These are phyloP conservation scores for Diaporthe aspalathi DNA, from an alignment of 2,329 filamentous ascomycete genomes.

Conservation along the genomic window DNA sequence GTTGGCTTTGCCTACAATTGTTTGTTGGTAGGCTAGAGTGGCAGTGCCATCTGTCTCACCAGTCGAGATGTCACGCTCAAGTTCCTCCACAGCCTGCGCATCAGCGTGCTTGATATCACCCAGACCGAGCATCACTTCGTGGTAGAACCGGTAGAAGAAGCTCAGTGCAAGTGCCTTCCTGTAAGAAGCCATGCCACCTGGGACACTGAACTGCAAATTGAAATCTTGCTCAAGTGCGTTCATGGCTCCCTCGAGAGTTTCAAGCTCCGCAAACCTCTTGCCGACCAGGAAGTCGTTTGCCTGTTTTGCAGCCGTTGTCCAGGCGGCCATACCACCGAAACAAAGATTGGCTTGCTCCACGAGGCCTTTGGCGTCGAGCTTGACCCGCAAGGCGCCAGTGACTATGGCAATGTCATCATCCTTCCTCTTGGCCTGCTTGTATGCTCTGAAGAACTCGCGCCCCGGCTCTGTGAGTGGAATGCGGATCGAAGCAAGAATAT, in stretches of 20 bases:
- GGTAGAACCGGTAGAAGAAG: conserved; percentile 98
- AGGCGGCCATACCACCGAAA: conserved; percentile 95
- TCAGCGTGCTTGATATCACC: conserved; percentile 65
- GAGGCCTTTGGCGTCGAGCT: conserved; percentile 73
- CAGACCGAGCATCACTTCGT: conserved; percentile 80
- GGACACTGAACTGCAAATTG: conserved; percentile 87
- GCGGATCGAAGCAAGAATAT: conserved; percentile 86
- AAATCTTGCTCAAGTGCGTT: conserved; percentile 90
- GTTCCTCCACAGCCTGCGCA: conserved; percentile 81
- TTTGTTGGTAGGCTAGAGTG: conserved; percentile 81
- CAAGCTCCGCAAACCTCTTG: conserved; percentile 81
- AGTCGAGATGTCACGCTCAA: conserved; percentile 84
- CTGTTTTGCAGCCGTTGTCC: conserved; percentile 86
- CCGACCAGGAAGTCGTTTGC: conserved; percentile 80
- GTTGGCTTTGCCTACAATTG: conserved; percentile 85
- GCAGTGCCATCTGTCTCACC: conserved; percentile 83
- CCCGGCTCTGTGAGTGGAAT: conserved; percentile 81
- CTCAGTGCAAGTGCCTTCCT: conserved; percentile 88
- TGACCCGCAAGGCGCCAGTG: conserved; percentile 84
- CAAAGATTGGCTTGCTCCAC: conserved; percentile 84
- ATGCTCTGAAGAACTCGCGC: conserved; percentile 87
- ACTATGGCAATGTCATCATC: conserved; percentile 99
- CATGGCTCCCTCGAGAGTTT: conserved; percentile 91
- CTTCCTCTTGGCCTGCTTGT: conserved; percentile 97
- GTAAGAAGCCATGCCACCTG: conserved; percentile 97